phyloP scores from a whole-genome alignment of 441 rosid species.

The Pelargonium exstipulatum region DNA sequence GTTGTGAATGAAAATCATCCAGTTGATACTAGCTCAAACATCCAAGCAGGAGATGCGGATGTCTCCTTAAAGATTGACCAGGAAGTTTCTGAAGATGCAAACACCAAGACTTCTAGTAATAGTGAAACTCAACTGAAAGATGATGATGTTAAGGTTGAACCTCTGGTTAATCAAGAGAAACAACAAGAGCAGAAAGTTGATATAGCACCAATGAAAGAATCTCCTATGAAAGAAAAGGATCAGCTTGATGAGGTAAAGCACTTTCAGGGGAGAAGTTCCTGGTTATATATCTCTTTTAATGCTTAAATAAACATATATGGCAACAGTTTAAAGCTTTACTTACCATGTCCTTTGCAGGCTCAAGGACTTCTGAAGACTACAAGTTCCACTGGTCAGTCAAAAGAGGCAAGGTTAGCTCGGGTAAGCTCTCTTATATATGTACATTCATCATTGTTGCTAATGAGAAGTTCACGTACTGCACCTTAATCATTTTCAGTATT shows the following conservation, averaged over 20 bases:
- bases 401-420: conserved; percentile 96
- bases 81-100: conserved; percentile 39
- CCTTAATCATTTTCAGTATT: background rate
- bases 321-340: conserved; percentile 15
- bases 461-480: background rate
- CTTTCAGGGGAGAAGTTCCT: conserved; percentile 15
- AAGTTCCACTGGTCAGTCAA: conserved; percentile 81
- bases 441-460: conserved; percentile 3
- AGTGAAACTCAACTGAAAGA: conserved; percentile 34
- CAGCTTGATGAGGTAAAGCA: conserved; percentile 85
- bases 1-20: conserved; percentile 34
- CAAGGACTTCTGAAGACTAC: conserved; percentile 85
- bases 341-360: conserved; percentile 58
- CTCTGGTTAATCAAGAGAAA: conserved; percentile 40
- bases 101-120: conserved; percentile 30
- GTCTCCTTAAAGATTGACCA: conserved; percentile 38
- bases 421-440: conserved; percentile 43
- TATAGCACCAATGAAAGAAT: conserved; percentile 14
- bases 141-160: conserved; percentile 35
- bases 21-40: conserved; percentile 30
- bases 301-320: conserved; percentile 19
- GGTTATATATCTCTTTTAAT: background rate
- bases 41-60: conserved; percentile 35
- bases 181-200: conserved; percentile 40
- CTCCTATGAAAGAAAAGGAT: conserved; percentile 58